Percentiles rank a stretch among this genome's conserved stretches.
Conservation (phyloP, 768 basidiomycete genomes). For the Lactifluus echinatus region DNA sequence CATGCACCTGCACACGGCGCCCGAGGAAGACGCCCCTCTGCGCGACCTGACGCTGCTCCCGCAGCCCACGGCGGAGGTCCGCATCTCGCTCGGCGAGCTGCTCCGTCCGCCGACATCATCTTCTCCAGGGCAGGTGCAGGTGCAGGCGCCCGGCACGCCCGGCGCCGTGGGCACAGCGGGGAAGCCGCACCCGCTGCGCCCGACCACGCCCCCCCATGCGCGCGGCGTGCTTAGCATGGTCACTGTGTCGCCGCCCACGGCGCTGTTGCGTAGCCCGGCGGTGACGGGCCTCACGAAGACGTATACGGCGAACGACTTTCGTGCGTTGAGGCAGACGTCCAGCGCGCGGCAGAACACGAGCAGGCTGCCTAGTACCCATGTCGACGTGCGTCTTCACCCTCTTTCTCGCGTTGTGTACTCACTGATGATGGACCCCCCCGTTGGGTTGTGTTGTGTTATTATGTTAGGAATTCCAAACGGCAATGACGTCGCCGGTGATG, state of each 20-base stretch:
- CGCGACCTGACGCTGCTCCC: not conserved
- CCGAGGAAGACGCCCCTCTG: slow-evolving; percentile 16
- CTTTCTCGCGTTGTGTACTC: no score
- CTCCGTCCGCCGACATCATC: not conserved
- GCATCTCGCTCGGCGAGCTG: not conserved
- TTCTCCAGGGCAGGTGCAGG: no score
- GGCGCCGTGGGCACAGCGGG: not conserved
- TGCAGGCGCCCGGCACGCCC: not conserved
- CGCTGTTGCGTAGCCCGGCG: slow-evolving; percentile 60
- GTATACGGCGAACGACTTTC: slow-evolving; percentile 74
- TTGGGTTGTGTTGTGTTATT: no score
- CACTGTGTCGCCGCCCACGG: slow-evolving; percentile 60
- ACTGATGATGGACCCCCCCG: no score
- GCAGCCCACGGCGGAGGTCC: not conserved
- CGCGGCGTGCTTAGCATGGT: slow-evolving; percentile 56
- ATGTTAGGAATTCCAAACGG: slow-evolving; percentile 15
- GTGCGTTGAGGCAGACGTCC: slow-evolving; percentile 59
- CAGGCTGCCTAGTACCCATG: slow-evolving; percentile 79
- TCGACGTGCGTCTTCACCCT: slow-evolving; percentile 42
- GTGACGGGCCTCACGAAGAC: slow-evolving; percentile 77
- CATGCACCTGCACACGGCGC: slow-evolving; percentile 25
- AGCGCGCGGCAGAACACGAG: slow-evolving; percentile 76
- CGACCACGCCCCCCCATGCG: slow-evolving; percentile 25
- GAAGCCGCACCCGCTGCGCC: slow-evolving; percentile 25
- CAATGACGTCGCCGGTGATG: slow-evolving; percentile 10